phyloP scores from a whole-genome alignment of 352 stramenopile species.

The Phytophthora ramorum region DNA sequence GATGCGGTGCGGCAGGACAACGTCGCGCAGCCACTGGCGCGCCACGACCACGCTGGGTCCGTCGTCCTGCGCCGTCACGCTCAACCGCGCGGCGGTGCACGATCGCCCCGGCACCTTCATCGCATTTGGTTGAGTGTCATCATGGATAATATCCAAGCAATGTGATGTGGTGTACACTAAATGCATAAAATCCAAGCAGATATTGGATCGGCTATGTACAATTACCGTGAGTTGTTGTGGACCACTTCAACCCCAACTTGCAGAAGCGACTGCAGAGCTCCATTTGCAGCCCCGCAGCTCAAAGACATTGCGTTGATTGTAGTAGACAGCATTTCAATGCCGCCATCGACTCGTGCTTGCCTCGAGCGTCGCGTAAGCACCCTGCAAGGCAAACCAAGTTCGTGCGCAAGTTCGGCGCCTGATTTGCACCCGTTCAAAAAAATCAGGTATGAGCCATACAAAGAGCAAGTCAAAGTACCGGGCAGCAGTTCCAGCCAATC shows the following conservation, averaged over 20 bases:
- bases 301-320: too few species aligned
- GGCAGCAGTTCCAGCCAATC: constrained; percentile 14
- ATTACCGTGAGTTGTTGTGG: too few species aligned
- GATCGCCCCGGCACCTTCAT: constrained; percentile 28
- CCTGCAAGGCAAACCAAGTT: too few species aligned
- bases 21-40: constrained; percentile 56
- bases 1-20: constrained; percentile 67
- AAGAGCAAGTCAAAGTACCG: constrained; percentile 24
- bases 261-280: too few species aligned
- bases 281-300: too few species aligned
- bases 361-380: too few species aligned
- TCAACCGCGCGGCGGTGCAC: constrained; percentile 22
- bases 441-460: constrained; percentile 27
- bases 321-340: too few species aligned
- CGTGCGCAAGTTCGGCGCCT: neutral
- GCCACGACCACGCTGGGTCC: constrained; percentile 45
- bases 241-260: too few species aligned
- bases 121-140: neutral
- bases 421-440: constrained; percentile 12
- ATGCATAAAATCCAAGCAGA: too few species aligned
- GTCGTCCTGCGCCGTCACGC: constrained; percentile 30
- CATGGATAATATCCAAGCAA: too few species aligned
- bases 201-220: too few species aligned
- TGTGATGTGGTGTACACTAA: neutral
- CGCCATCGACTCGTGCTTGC: too few species aligned